These are phyloP conservation scores for Malus sieversii DNA, from an alignment of 306 rosid species.

Conservation along the genomic window DNA sequence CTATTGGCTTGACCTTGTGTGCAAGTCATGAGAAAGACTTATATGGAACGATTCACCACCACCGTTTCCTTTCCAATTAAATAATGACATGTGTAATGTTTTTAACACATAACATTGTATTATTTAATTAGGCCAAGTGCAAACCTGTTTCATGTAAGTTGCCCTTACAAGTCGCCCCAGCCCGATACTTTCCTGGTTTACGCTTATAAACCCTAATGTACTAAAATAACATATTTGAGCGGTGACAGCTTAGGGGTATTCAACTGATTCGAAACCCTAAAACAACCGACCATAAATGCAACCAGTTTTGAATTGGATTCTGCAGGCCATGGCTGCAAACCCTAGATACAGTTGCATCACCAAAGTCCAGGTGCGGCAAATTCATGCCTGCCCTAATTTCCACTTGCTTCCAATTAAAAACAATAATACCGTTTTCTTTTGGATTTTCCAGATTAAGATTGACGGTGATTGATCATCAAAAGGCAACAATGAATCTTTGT, in stretches of 20 bases:
- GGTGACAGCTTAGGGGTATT: too few species aligned
- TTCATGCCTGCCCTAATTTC: not conserved
- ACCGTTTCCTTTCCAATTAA: too few species aligned
- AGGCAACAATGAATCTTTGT: not conserved
- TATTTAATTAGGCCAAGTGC: not conserved
- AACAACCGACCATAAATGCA: not conserved
- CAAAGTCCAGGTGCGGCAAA: not conserved
- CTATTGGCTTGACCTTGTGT: not conserved
- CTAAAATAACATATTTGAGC: too few species aligned
- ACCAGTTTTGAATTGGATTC: not conserved
- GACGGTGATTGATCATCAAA: constrained; percentile 11
- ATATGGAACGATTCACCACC: too few species aligned
- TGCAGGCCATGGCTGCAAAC: not conserved
- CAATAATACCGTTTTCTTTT: not conserved
- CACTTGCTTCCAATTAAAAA: not conserved
- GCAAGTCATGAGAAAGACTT: not conserved
- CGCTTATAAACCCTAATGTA: not conserved
- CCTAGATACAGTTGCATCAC: not conserved
- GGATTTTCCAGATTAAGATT: not conserved
- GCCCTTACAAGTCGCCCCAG: too few species aligned
- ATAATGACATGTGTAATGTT: not conserved
- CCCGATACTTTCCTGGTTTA: not conserved
- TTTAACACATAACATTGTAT: not conserved
- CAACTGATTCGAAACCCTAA: not conserved
- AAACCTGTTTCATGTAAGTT: not conserved